Base-by-base conservation (phyloP, 2,329 filamentous ascomycete genomes). In the Fusarium abutilonis region DNA sequence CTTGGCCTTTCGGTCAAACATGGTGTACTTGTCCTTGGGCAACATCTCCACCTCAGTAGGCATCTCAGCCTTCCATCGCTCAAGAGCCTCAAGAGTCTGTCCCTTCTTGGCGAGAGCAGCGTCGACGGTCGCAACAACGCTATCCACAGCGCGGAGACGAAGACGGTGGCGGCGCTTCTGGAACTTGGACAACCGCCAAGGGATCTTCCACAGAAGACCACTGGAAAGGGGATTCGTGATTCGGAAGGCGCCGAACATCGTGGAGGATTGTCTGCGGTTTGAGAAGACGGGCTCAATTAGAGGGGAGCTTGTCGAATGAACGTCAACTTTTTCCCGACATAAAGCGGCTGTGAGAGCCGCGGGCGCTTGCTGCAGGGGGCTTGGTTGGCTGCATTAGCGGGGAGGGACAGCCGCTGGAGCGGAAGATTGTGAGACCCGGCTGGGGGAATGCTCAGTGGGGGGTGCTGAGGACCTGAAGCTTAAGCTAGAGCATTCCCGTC, bases 1-100 rank as follows among this genome's bases (percentile, higher is more conserved):
- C 87, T 93, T 96, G 76, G 91, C 93, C 79, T 98, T 97, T 70
- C 93, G 89, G 78, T 97, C 94, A 78, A 98, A 99, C 72, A 99
- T 90, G 26, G 92, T 97, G 80, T 99, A 99, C 80, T 99, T 99
- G 80, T 99, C 95, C 78, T 87, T 90, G 42, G 95, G 90, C 76
- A 96, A 76, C 95, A 99, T 99, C 83, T 98, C 93, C 72, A 87
- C 85, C 83, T 99, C 95, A 23, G 87, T 90, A 19, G 95, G 95
- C 95, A 99, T 99, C 78, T 97, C 92, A 34, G 84, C 83, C 82
- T 95, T 97, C 95, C 95, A 99, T 73, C 89, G 81, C 76, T 96
- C 90, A 56, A 99, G 82, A 50, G 91, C 84, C 79, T 92, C 92
- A 42, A 88, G 85, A 57, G 88, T 85, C 72, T 88, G 82, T 55